A percentile compares a stretch with the other conserved stretches of the same genome.
Conservation (phyloP, 192 early-diverging fungal species). For the Rhizophagus prolifer region DNA sequence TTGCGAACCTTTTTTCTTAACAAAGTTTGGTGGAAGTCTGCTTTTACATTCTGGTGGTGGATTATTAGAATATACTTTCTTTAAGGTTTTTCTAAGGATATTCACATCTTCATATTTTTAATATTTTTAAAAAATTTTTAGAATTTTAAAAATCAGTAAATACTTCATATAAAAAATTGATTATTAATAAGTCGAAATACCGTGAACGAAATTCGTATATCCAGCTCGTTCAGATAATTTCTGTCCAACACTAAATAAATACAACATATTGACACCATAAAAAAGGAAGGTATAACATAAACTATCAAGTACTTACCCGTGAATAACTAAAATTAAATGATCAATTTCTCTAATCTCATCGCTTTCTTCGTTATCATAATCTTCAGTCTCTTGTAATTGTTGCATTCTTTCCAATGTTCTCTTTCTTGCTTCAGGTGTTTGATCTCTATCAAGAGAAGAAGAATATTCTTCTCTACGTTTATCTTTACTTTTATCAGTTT, state of each 20-base stretch:
- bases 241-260: slow-evolving; percentile 65
- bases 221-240: slow-evolving; percentile 74
- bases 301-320: slow-evolving; percentile 51
- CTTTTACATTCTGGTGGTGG: neutral
- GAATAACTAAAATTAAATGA: slow-evolving; percentile 82
- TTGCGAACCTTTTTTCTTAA: neutral
- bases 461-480: slow-evolving; percentile 37
- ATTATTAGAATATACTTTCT: slow-evolving; percentile 26
- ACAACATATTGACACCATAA: neutral
- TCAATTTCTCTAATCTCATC: slow-evolving; percentile 68
- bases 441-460: slow-evolving; percentile 30
- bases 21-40: neutral
- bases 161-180: neutral
- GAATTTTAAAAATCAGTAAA: too few species aligned
- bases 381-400: slow-evolving; percentile 46
- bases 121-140: too few species aligned
- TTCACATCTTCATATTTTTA: slow-evolving; percentile 58
- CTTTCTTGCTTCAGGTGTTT: slow-evolving; percentile 35
- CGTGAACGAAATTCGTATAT: slow-evolving; percentile 64
- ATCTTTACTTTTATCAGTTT: slow-evolving; percentile 41
- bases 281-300: neutral
- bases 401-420: slow-evolving; percentile 38
- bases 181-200: slow-evolving; percentile 26
- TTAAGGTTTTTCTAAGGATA: slow-evolving; percentile 65
- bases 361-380: slow-evolving; percentile 46